phyloP scores from a whole-genome alignment of 1,284 basidiomycete genomes.

The Kalmanozyma brasiliensis region DNA sequence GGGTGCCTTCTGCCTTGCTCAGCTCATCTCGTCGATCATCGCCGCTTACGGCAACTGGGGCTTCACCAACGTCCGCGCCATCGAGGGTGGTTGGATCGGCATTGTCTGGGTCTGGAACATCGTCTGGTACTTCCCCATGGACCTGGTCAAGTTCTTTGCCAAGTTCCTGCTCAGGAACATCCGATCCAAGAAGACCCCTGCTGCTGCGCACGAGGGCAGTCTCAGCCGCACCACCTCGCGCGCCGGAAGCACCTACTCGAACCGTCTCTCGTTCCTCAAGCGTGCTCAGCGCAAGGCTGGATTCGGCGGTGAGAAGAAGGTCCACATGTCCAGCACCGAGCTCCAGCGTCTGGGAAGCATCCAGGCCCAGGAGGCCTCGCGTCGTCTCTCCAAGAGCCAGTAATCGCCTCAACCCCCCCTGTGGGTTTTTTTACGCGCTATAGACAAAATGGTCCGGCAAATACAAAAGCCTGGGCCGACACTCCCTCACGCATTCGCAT shows the following conservation, averaged over 20 bases:
- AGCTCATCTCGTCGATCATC: slow-evolving; percentile 93
- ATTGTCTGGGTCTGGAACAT: slow-evolving; percentile 85
- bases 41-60: slow-evolving; percentile 80
- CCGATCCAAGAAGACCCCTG: slow-evolving; percentile 68
- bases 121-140: slow-evolving; percentile 92
- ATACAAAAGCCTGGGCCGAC: too few species aligned
- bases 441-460: too few species aligned
- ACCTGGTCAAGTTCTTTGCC: slow-evolving; percentile 95
- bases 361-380: slow-evolving; percentile 81
- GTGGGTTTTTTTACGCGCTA: too few species aligned
- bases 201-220: slow-evolving; percentile 72
- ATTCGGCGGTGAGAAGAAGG: slow-evolving; percentile 77
- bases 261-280: slow-evolving; percentile 88
- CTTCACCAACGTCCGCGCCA: slow-evolving; percentile 56
- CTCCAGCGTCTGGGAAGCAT: slow-evolving; percentile 84
- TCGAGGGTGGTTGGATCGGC: slow-evolving; percentile 83
- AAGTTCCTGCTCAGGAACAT: slow-evolving; percentile 72
- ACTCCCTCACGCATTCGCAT: slow-evolving; percentile 4
- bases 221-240: slow-evolving; percentile 88
- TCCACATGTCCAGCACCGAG: slow-evolving; percentile 78
- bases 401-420: too few species aligned
- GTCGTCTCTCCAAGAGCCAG: slow-evolving; percentile 75
- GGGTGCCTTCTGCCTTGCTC: slow-evolving; percentile 88
- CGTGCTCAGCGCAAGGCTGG: slow-evolving; percentile 85
- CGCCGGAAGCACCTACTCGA: slow-evolving; percentile 92